A percentile compares a stretch with the other conserved stretches of the same genome.
These are phyloP conservation scores for Rubroboletus pulcherrimus DNA, from an alignment of 768 basidiomycete genomes.

Conservation along the genomic window DNA sequence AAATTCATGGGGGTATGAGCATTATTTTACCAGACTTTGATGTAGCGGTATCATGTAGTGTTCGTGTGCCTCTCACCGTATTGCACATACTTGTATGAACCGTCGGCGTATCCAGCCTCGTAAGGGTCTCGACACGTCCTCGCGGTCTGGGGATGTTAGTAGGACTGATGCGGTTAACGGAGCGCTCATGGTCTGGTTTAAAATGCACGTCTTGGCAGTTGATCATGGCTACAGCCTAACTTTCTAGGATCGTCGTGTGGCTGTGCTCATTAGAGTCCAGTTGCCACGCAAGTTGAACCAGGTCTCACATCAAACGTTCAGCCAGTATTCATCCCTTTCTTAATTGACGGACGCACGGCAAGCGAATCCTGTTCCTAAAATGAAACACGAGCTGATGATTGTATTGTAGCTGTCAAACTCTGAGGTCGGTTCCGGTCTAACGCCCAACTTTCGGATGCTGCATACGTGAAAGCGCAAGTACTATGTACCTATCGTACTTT, in stretches of 20 bases:
- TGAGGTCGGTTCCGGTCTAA: conserved; percentile 7
- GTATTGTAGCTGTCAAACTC: conserved; percentile 6
- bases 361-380: neutral
- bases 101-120: too few species aligned
- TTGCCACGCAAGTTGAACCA: neutral
- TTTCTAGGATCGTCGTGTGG: neutral
- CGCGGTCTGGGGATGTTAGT: too few species aligned
- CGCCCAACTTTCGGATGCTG: neutral
- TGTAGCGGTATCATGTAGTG: too few species aligned
- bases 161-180: too few species aligned
- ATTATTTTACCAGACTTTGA: too few species aligned
- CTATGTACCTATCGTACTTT: neutral
- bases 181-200: too few species aligned
- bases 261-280: conserved; percentile 1
- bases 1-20: too few species aligned
- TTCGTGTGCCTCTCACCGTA: too few species aligned
- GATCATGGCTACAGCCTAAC: too few species aligned
- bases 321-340: neutral
- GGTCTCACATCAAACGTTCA: neutral
- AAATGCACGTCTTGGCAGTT: too few species aligned
- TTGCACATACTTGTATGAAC: too few species aligned
- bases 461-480: conserved; percentile 2
- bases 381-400: conserved; percentile 5
- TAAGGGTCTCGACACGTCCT: too few species aligned
- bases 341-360: neutral